Conservation (phyloP, 257 asterid genomes). For the Cinchona pubescens region DNA sequence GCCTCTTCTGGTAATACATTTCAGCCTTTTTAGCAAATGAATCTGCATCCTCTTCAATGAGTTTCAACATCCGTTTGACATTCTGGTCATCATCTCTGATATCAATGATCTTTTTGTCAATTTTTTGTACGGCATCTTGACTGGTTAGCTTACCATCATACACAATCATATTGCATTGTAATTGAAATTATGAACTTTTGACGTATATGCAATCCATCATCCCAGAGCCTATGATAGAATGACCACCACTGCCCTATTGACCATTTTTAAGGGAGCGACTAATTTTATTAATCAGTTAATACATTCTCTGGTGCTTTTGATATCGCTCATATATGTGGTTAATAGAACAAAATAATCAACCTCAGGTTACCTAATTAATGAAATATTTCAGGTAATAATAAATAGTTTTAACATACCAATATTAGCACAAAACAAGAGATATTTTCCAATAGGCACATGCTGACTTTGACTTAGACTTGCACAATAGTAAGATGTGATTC, state of each 20-base stretch:
- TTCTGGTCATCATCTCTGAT: conserved; percentile 88
- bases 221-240: conserved; percentile 1
- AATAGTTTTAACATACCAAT: neutral
- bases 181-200: conserved; percentile 1
- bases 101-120: conserved; percentile 32
- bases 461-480: neutral
- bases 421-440: neutral
- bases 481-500: neutral
- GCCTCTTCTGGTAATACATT: conserved; percentile 84
- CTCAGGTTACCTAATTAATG: neutral
- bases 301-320: neutral
- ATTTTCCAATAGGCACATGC: neutral
- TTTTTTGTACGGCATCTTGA: conserved; percentile 30
- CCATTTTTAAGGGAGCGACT: conserved; percentile 7
- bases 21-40: conserved; percentile 86
- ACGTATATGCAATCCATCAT: neutral
- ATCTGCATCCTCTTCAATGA: conserved; percentile 85
- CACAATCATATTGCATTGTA: conserved; percentile 7
- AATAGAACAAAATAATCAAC: neutral
- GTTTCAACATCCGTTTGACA: conserved; percentile 65
- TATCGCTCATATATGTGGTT: neutral
- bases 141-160: neutral
- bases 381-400: neutral
- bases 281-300: neutral
- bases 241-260: neutral